Percentiles rank a stretch among this genome's conserved stretches.
These are phyloP conservation scores for Magnolia officinalis DNA, from an alignment of 164 flowering plant species.

Conservation along the genomic window DNA sequence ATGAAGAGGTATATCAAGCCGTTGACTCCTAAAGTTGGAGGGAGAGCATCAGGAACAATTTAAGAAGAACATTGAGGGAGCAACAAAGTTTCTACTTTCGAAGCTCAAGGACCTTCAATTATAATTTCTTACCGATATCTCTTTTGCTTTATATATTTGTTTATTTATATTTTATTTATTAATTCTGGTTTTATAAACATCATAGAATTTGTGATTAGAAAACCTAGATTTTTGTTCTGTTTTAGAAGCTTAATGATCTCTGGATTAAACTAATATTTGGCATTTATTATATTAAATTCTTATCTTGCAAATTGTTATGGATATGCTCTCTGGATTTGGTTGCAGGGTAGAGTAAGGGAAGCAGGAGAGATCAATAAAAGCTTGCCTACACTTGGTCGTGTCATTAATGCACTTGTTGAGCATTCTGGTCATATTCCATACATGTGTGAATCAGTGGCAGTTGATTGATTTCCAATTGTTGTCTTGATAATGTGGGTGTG, in stretches of 20 bases:
- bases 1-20: conserved; percentile 70
- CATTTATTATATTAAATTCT: no score
- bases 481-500: neutral
- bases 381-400: conserved; percentile 44
- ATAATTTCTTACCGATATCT: conserved; percentile 21
- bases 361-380: no score
- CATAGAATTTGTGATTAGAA: no score
- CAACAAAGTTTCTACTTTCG: conserved; percentile 68
- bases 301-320: no score
- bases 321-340: no score
- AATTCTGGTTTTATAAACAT: no score
- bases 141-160: no score
- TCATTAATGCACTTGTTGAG: conserved; percentile 77
- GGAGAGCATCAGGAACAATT: conserved; percentile 36
- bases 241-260: neutral
- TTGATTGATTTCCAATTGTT: conserved; percentile 5
- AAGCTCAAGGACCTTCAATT: conserved; percentile 82
- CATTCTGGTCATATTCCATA: conserved; percentile 85
- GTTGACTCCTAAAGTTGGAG: conserved; percentile 64
- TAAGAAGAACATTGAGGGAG: conserved; percentile 21
- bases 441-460: conserved; percentile 34
- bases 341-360: no score
- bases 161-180: no score
- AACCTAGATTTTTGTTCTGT: neutral
- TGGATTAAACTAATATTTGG: no score